Percentiles rank a stretch among this genome's conserved stretches.
Evolutionary conservation across 1,284 basidiomycete species (phyloP).

Genomic region (Rhodotorula sp.): DNA sequence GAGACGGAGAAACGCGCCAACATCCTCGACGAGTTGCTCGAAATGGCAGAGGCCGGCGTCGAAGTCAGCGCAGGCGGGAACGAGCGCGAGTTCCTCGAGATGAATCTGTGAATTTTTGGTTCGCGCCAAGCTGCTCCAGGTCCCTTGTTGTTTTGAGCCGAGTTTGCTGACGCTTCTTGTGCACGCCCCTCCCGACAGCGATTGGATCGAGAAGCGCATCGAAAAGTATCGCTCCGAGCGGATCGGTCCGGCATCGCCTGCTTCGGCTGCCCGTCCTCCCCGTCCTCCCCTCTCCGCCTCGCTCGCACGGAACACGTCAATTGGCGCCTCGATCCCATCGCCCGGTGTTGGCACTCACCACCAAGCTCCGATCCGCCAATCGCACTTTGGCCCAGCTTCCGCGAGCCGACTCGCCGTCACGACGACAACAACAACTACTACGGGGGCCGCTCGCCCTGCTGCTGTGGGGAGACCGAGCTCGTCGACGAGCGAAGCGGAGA

Average conservation of each 20-base stretch:
- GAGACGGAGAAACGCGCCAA: constrained; percentile 19
- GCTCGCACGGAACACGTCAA: neutral
- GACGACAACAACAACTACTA: neutral
- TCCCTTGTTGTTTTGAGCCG: neutral
- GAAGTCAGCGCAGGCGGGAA: constrained; percentile 19
- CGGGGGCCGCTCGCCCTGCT: neutral
- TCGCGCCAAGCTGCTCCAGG: too few relatives aligned
- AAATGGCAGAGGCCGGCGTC: constrained; percentile 9
- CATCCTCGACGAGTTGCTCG: constrained; percentile 20
- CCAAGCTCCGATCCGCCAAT: neutral
- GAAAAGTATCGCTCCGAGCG: neutral
- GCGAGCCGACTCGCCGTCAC: neutral
- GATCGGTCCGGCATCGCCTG: neutral
- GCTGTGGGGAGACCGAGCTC: constrained; percentile 1
- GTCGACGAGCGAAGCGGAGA: constrained; percentile 14
- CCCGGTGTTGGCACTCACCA: neutral
- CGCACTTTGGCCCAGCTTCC: neutral
- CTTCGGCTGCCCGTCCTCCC: neutral
- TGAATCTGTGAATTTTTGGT: constrained; percentile 21
- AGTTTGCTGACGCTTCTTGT: neutral
- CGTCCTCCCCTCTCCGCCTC: neutral
- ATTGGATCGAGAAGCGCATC: constrained; percentile 11
- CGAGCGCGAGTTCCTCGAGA: constrained; percentile 18
- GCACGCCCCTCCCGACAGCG: neutral
- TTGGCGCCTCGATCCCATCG: neutral